Percentiles rank a stretch among this genome's conserved stretches.
Conservation (phyloP, 2,329 filamentous ascomycete genomes). For the Waltergamsia citrina region DNA sequence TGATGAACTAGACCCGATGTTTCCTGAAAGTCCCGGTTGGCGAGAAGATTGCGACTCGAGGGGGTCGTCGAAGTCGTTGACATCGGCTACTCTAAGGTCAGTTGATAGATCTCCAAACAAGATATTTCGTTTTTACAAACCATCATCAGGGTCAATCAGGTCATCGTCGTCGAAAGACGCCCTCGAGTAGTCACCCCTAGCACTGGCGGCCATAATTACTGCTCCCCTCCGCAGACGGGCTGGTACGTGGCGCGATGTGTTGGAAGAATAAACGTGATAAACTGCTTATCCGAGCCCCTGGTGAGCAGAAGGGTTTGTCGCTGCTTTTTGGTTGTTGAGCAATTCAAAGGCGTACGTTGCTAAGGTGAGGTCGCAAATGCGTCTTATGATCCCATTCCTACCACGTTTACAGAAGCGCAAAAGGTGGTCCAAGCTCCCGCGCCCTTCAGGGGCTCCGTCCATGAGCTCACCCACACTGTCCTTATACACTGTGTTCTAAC, state of each 20-base stretch:
- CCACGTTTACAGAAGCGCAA: constrained; percentile 4
- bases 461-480: background rate
- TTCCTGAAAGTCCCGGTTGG: constrained; percentile 67
- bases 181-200: constrained; percentile 49
- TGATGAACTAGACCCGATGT: constrained; percentile 59
- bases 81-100: constrained; percentile 49
- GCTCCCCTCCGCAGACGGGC: background rate
- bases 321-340: background rate
- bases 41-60: constrained; percentile 59
- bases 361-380: background rate
- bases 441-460: background rate
- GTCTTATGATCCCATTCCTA: background rate
- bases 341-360: background rate
- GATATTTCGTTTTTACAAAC: too few species aligned
- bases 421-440: constrained; percentile 4
- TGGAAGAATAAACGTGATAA: too few species aligned
- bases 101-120: constrained; percentile 2
- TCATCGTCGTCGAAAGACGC: constrained; percentile 58
- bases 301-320: background rate
- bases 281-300: too few species aligned
- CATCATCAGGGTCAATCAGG: constrained; percentile 71
- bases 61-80: constrained; percentile 90
- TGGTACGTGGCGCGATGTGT: too few species aligned
- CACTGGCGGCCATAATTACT: constrained; percentile 33
- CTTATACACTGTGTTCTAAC: constrained; percentile 34